Conservation (phyloP, 306 rosid genomes). For the Bauhinia variegata region DNA sequence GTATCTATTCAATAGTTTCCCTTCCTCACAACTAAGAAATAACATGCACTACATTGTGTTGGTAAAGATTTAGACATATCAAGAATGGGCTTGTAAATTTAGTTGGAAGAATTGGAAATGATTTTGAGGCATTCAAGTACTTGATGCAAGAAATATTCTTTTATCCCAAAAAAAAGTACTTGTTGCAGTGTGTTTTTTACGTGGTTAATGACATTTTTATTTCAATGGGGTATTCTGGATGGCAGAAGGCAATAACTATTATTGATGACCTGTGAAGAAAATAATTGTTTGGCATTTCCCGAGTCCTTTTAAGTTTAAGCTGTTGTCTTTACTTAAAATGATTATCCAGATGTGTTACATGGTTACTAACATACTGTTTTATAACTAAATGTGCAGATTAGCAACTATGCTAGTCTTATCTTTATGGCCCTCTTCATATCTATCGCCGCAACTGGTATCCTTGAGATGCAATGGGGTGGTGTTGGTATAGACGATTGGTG, state of each 20-base stretch:
- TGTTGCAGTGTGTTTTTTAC: constrained; percentile 1
- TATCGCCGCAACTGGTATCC: constrained; percentile 87
- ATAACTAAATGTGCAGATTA: constrained; percentile 60
- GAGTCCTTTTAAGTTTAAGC: neutral
- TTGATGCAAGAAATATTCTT: neutral
- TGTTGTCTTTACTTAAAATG: neutral
- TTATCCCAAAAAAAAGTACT: neutral
- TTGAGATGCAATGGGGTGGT: constrained; percentile 99
- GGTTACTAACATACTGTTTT: constrained; percentile 24
- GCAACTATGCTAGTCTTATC: constrained; percentile 90
- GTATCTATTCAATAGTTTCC: neutral
- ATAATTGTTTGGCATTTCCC: neutral
- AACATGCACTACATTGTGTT: neutral
- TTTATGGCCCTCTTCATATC: constrained; percentile 93
- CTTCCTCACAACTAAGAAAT: neutral
- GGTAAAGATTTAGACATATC: neutral
- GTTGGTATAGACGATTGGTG: constrained; percentile 95
- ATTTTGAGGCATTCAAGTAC: neutral
- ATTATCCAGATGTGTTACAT: neutral
- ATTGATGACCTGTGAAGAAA: neutral
- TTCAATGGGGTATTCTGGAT: neutral
- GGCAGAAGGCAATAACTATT: neutral
- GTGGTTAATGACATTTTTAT: neutral
- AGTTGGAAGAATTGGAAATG: neutral
- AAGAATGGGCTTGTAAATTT: neutral